A percentile compares a stretch with the other conserved stretches of the same genome.
These are phyloP conservation scores for Entomortierella lignicola DNA, from an alignment of 192 early-diverging fungal species.

Conservation along the genomic window DNA sequence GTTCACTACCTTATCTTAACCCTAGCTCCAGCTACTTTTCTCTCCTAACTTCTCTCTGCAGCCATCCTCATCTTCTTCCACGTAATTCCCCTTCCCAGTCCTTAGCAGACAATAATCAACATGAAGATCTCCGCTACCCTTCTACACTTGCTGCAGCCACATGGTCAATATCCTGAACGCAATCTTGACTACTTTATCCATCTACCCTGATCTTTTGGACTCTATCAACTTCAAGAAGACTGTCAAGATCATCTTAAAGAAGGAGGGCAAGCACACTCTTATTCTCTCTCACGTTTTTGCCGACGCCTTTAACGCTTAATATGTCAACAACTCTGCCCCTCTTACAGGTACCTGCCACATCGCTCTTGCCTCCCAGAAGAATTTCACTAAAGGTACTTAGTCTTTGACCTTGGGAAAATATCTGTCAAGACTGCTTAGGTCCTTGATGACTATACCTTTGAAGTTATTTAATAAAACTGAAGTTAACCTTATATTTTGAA, in stretches of 20 bases:
- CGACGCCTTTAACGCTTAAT: conserved; percentile 6
- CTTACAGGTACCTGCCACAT: conserved; percentile 20
- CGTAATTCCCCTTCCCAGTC: no score
- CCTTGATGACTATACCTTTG: no score
- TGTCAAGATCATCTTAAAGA: conserved; percentile 53
- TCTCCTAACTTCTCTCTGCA: no score
- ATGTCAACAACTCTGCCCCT: no score
- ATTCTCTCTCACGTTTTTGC: conserved; percentile 55
- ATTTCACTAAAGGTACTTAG: conserved; percentile 33
- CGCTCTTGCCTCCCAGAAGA: conserved; percentile 36
- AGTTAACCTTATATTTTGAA: no score
- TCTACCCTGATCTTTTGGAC: conserved; percentile 33
- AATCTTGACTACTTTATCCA: conserved; percentile 9
- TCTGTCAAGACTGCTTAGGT: neutral
- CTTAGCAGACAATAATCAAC: no score
- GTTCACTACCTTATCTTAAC: no score
- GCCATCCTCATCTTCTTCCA: no score
- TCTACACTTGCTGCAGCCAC: no score
- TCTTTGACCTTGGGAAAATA: conserved; percentile 7
- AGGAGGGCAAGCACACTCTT: conserved; percentile 48
- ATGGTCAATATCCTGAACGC: conserved; percentile 42
- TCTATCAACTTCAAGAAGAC: conserved; percentile 27
- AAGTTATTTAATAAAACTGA: no score
- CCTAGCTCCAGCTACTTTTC: no score
- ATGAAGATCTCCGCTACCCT: no score